A percentile compares a stretch with the other conserved stretches of the same genome.
These are phyloP conservation scores for Recurvomyces mirabilis DNA, from an alignment of 495 filamentous ascomycete genomes.

Conservation along the genomic window DNA sequence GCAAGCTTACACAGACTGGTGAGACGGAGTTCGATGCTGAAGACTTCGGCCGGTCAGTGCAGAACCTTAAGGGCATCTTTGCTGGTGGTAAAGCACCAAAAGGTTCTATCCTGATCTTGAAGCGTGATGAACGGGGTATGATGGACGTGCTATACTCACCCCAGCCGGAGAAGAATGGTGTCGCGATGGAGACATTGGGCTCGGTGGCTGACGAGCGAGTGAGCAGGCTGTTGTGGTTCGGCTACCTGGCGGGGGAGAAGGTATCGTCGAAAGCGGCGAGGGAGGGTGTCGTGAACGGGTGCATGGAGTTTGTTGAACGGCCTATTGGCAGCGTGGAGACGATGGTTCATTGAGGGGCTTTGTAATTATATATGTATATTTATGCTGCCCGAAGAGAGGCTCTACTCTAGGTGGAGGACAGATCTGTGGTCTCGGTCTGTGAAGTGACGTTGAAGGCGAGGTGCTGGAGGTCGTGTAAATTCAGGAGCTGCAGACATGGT, in stretches of 20 bases:
- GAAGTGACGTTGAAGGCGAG: conserved; percentile 1
- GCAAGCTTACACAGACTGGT: conserved; percentile 9
- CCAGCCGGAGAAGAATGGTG: conserved; percentile 31
- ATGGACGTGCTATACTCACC: conserved; percentile 58
- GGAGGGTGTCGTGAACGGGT: conserved; percentile 71
- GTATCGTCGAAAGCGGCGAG: conserved; percentile 77
- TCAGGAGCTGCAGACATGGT: no score
- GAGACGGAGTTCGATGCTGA: conserved; percentile 47
- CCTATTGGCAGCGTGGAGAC: conserved; percentile 77
- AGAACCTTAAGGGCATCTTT: conserved; percentile 66
- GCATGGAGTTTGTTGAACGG: conserved; percentile 78
- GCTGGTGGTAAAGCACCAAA: conserved; percentile 62
- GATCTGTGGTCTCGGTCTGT: no score
- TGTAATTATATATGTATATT: neutral
- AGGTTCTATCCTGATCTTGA: conserved; percentile 59
- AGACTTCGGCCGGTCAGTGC: conserved; percentile 56
- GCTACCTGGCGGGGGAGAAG: conserved; percentile 76
- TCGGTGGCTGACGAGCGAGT: conserved; percentile 66
- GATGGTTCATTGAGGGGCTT: conserved; percentile 39
- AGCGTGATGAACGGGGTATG: conserved; percentile 52
- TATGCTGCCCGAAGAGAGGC: no score
- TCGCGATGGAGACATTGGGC: conserved; percentile 45
- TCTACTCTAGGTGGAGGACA: no score
- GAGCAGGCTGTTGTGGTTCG: conserved; percentile 72
- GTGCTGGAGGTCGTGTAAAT: no score